Evolutionary conservation across 305 asterid genomes (phyloP).

Genomic region (Fraxinus angustifolia): DNA sequence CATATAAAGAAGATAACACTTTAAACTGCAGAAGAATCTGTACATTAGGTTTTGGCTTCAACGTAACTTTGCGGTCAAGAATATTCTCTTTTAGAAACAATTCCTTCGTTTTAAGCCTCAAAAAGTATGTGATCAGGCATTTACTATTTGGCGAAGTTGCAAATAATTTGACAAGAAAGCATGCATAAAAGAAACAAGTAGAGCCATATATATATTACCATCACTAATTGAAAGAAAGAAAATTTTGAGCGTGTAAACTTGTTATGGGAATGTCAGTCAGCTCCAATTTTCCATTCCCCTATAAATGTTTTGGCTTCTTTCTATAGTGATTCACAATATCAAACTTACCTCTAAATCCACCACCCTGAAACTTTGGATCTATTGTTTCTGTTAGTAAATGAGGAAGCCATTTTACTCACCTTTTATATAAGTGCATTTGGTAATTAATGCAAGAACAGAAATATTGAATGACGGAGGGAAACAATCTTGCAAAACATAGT

Average conservation of each 20-base stretch:
- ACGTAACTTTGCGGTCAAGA: neutral
- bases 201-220: neutral
- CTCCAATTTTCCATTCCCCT: neutral
- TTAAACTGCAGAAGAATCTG: neutral
- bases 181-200: neutral
- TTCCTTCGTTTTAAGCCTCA: neutral
- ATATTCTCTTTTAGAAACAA: neutral
- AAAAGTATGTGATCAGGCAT: neutral
- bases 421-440: neutral
- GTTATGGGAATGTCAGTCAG: neutral
- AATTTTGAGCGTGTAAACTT: neutral
- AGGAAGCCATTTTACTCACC: neutral
- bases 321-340: neutral
- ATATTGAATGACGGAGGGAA: neutral
- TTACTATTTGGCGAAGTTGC: neutral
- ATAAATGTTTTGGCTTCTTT: neutral
- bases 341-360: neutral
- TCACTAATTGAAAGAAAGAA: neutral
- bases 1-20: neutral
- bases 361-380: neutral
- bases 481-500: neutral
- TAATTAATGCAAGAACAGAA: neutral
- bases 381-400: neutral
- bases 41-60: neutral
- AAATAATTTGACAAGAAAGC: neutral